Percentiles rank a stretch among this genome's conserved stretches.
phyloP scores from a whole-genome alignment of 139 green algal genomes.

The Volvox africanus region DNA sequence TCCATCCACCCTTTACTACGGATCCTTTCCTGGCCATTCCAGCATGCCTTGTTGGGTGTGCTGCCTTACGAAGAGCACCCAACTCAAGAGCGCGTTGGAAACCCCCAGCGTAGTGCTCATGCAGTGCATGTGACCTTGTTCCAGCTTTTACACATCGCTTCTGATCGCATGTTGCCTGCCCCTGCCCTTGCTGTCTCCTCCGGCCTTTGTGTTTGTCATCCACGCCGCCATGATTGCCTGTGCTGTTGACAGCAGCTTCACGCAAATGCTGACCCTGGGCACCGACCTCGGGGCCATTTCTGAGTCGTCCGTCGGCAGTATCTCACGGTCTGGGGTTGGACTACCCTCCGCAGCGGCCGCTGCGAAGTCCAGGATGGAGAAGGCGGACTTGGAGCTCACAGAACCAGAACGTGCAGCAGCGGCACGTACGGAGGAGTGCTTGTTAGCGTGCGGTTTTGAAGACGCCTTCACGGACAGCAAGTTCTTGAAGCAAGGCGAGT shows the following conservation, averaged over 20 bases:
- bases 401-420: conserved; percentile 14
- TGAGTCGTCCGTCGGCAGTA: background rate
- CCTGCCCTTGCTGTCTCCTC: background rate
- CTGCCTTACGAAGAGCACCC: no score
- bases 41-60: no score
- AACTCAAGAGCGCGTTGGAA: no score
- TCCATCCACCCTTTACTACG: no score
- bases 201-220: background rate
- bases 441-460: conserved; percentile 78
- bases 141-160: no score
- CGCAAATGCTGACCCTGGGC: background rate
- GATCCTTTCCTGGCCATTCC: no score
- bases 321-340: background rate
- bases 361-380: background rate
- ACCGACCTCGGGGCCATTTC: background rate
- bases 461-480: conserved; percentile 91
- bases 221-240: background rate
- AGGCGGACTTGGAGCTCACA: background rate
- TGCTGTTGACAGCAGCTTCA: conserved; percentile 7
- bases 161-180: no score
- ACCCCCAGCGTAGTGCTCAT: no score
- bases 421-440: conserved; percentile 43
- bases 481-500: conserved; percentile 80
- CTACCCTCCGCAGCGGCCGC: background rate
- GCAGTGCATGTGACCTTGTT: no score